Conservation (phyloP, 768 basidiomycete genomes). For the Kwoniella europaea region DNA sequence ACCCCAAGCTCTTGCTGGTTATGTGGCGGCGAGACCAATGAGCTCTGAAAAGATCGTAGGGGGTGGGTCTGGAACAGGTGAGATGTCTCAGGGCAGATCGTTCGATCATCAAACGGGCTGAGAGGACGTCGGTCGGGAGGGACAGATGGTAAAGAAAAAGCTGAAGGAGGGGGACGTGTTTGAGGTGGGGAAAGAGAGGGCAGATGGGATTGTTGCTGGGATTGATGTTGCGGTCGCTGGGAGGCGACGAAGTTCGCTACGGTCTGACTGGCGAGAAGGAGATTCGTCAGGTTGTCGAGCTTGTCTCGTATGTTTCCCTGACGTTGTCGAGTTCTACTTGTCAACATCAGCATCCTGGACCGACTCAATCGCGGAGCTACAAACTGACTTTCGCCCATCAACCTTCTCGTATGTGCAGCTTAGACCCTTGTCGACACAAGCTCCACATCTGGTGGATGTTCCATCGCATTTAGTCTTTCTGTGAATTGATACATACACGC, state of each 20-base stretch:
- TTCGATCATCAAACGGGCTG: background rate
- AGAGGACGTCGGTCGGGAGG: background rate
- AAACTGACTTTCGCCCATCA: conserved; percentile 15
- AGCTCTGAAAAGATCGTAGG: background rate
- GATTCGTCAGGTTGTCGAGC: conserved; percentile 4
- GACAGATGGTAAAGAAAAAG: no score
- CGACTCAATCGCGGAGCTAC: background rate
- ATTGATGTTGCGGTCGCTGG: background rate
- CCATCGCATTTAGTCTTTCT: conserved; percentile 13
- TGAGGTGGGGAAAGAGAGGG: background rate
- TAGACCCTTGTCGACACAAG: conserved; percentile 6
- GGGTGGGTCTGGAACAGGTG: background rate
- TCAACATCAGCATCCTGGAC: background rate
- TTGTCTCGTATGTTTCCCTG: conserved; percentile 6
- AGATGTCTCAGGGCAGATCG: background rate
- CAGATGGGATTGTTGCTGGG: no score
- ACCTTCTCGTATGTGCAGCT: conserved; percentile 6
- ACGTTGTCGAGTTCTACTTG: background rate
- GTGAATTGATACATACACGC: background rate
- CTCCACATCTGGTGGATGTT: background rate
- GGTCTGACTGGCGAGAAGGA: conserved; percentile 4
- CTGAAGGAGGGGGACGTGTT: no score
- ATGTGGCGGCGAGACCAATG: background rate
- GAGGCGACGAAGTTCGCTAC: background rate
- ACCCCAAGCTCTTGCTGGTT: background rate